Conservation (phyloP, 2,329 filamentous ascomycete genomes). For the Diaporthe amygdali region DNA sequence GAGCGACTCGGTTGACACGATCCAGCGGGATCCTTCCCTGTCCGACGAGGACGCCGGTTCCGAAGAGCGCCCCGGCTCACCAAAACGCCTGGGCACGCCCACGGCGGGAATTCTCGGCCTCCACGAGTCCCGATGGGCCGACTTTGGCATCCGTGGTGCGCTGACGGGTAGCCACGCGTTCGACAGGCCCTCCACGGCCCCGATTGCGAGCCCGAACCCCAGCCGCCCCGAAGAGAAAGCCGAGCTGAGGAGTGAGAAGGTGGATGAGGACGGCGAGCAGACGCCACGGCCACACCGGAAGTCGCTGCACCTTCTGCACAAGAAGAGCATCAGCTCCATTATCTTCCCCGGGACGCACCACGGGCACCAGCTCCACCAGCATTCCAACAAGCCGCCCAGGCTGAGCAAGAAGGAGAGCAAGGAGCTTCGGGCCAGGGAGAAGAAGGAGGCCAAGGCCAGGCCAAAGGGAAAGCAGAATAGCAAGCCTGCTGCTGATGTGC, state of each 20-base stretch:
- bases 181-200: slow-evolving; percentile 6
- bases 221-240: neutral
- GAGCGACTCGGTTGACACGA: slow-evolving; percentile 24
- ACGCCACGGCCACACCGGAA: neutral
- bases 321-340: slow-evolving; percentile 16
- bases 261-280: neutral
- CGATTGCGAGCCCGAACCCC: neutral
- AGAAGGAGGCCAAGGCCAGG: neutral
- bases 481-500: neutral
- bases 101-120: slow-evolving; percentile 38
- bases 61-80: neutral
- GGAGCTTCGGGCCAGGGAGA: slow-evolving; percentile 5
- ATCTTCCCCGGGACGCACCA: neutral
- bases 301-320: slow-evolving; percentile 15
- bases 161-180: slow-evolving; percentile 34
- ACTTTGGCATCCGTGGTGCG: slow-evolving; percentile 35
- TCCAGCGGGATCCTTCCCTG: neutral
- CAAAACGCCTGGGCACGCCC: slow-evolving; percentile 28
- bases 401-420: slow-evolving; percentile 20
- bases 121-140: slow-evolving; percentile 32
- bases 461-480: neutral
- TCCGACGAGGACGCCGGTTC: neutral
- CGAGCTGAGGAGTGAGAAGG: neutral
- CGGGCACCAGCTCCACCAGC: neutral
- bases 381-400: slow-evolving; percentile 14